Base-by-base conservation (phyloP, 2,329 filamentous ascomycete species). In the Paraconiothyrium brasiliense region DNA sequence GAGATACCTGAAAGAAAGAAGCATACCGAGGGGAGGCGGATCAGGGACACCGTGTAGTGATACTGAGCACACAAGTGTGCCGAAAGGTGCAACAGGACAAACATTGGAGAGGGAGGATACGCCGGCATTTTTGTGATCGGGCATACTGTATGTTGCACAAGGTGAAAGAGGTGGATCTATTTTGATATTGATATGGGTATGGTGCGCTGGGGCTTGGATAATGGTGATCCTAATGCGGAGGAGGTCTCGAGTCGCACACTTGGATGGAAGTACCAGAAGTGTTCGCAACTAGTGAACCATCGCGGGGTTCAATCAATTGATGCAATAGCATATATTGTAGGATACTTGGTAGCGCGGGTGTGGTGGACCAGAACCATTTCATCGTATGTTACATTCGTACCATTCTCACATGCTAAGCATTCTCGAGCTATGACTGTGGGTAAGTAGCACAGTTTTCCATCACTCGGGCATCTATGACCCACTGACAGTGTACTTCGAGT, bases 401-500 rank as follows among this genome's bases (percentile, higher is more conserved):
- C 24, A 8, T 14, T 8, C 10, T 48, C 24, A 13, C 22, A 32
- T 48, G 14, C 8, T n/a, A 24, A 48, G 46, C 20, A 11, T 22
- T n/a, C 16, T 32, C 11, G 14, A 16, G 14, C 10, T 48, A 32
- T 3, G 13, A 11, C 24, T 16, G 5, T 11, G 4, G n/a, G 24
- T 14, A 9, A 48, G 20, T 11, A 30, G 9, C 4, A 27, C 22
- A 14, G 4, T 11, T 5, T 11, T 9, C 24, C 7, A 30, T 22
- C 6, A 13, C 7, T 22, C 20, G 24, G 10, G 10, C 20, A 22
- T 24, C 20, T 46, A 46, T 7, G 43, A 46, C 8, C 62, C 59
- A 20, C 65, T 64, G 20, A 73, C 61, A 10, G 68, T 75, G 60
- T 73, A 75, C 63, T 70, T 61, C 14, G 71, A 73, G 58, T 66